Evolutionary conservation across 768 basidiomycete genomes (phyloP), one percentile per base, ranked within the genome.

Genomic region (Strobilomyces echinocephalus): DNA sequence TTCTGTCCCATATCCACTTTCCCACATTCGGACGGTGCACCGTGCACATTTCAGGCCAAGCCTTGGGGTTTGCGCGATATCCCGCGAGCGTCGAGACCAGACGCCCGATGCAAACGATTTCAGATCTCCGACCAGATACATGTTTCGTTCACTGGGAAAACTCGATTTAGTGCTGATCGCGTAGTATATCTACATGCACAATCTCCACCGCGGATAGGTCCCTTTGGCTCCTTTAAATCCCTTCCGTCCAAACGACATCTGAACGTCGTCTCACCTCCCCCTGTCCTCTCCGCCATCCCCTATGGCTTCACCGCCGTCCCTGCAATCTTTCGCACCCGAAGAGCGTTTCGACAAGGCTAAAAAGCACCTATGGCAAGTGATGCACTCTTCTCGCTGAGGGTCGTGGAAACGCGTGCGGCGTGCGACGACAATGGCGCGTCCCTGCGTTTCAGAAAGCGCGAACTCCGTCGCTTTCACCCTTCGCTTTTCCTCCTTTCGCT

Each of bases 101-200:
- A 68, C 58, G 48, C 66, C 64, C 68, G 70, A 66, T 66, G 57
- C 56, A 59, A 65, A 56, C 52, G 64, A 59, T 59, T 63, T 67
- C 63, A 72, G 70, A 70, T 70, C 69, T 70, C 70, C 70, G 70
- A 72, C 69, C 56, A 64, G 63, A 68, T 69, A 54, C 58, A 56
- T 63, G 69, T 72, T 65, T 65, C 68, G 66, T 57, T 67, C 61
- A 63, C 58, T 60, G 64, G 70, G 57, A 70, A 71, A 63, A 65
- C 60, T 70, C 63, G 64, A 64, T 68, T 69, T 69, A 66, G 70
- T 61, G 59, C 61, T 72, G 69, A 72, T 69, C 69, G 61, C 69
- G 69, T 72, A 69, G 67, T 71, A 66, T 70, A 72, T 72, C 70
- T 72, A 70, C 66, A 66, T 70, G 62, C 64, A 70, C 63, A 71